A percentile compares a stretch with the other conserved stretches of the same genome.
Conservation (phyloP, 148 eudicot species). For the Cornus controversa region DNA sequence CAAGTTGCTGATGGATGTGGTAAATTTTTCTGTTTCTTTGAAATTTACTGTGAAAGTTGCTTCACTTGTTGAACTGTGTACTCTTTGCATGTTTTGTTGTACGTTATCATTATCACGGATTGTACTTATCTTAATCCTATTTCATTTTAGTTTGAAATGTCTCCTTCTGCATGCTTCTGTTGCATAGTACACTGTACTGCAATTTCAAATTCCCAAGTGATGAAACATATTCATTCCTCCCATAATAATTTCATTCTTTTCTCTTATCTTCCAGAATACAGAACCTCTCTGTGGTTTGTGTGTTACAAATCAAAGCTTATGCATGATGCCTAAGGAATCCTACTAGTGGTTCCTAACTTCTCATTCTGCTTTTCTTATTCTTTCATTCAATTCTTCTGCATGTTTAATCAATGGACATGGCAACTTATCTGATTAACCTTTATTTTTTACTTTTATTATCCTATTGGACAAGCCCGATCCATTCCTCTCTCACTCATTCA, state of each 20-base stretch:
- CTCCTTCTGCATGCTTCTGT: background rate
- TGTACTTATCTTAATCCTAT: background rate
- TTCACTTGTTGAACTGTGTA: background rate
- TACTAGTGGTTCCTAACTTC: too few relatives aligned
- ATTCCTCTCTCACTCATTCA: too few relatives aligned
- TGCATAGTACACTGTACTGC: background rate
- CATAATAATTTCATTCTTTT: background rate
- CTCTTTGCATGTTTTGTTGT: background rate
- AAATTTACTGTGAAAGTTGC: background rate
- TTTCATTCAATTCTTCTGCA: too few relatives aligned
- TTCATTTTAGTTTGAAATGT: background rate
- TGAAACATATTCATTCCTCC: background rate
- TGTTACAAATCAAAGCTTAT: too few relatives aligned
- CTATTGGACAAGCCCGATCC: too few relatives aligned
- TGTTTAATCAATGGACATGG: too few relatives aligned
- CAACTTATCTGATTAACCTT: too few relatives aligned
- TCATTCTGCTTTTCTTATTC: too few relatives aligned
- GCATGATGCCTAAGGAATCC: too few relatives aligned
- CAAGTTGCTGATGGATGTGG: conserved; percentile 91
- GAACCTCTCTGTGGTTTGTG: background rate
- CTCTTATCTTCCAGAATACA: background rate
- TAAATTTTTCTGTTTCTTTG: conserved; percentile 23
- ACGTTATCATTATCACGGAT: background rate
- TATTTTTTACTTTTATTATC: too few relatives aligned
- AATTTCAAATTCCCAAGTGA: background rate